Evolutionary conservation across 257 asterid species (phyloP).

Genomic region (Osmanthus fragrans): DNA sequence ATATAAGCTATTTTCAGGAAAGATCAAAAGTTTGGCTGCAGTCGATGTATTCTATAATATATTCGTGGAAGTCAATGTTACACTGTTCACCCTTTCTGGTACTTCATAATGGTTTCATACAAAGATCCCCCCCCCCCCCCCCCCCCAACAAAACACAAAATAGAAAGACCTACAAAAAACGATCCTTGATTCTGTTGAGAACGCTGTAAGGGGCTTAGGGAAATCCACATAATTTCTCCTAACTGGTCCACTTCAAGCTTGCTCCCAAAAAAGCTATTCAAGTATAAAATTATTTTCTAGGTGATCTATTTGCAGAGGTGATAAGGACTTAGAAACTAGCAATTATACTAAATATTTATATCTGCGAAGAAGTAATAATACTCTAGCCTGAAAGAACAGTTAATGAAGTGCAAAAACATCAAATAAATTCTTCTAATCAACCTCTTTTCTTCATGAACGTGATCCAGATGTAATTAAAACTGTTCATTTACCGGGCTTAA

Average conservation of each 20-base stretch:
- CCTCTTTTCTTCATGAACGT: constrained; percentile 5
- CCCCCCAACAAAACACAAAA: too few relatives aligned
- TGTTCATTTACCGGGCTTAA: constrained; percentile 70
- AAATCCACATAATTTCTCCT: too few relatives aligned
- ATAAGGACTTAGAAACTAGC: too few relatives aligned
- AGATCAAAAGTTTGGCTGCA: background rate
- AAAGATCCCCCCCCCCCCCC: too few relatives aligned
- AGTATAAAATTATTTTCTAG: too few relatives aligned
- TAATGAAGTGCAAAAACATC: background rate
- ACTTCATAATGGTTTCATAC: background rate
- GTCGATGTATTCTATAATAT: background rate
- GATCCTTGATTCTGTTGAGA: too few relatives aligned
- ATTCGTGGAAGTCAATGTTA: background rate
- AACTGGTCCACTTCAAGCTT: too few relatives aligned
- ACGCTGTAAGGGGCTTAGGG: too few relatives aligned
- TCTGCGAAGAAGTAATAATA: background rate
- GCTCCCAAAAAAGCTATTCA: too few relatives aligned
- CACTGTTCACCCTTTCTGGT: background rate
- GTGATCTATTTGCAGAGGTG: too few relatives aligned
- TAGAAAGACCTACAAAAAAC: too few relatives aligned
- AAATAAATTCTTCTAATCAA: background rate
- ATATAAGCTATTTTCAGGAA: background rate
- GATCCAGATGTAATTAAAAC: background rate
- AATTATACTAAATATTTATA: background rate
- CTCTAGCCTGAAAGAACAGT: background rate